Evolutionary conservation across 2,329 filamentous ascomycete genomes (phyloP).

Genomic region (Arthrobotrys iridis): DNA sequence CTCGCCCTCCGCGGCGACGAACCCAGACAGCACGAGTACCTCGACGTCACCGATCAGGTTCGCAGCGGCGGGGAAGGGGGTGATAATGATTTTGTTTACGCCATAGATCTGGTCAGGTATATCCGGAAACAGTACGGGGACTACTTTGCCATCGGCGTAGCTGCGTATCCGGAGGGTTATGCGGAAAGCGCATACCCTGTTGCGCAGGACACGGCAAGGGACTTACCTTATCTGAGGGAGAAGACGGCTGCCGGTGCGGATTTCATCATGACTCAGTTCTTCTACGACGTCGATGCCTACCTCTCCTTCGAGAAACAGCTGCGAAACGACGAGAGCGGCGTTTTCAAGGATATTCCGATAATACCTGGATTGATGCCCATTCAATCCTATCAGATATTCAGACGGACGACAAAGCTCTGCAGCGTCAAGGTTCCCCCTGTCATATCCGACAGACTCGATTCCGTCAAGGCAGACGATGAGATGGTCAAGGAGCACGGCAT

Average conservation of each 20-base stretch:
- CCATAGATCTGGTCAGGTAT: slow-evolving; percentile 86
- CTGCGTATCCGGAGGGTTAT: slow-evolving; percentile 94
- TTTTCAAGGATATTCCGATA: slow-evolving; percentile 86
- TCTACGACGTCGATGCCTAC: slow-evolving; percentile 89
- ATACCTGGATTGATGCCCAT: slow-evolving; percentile 97
- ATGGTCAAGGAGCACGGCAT: slow-evolving; percentile 82
- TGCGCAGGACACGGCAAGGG: slow-evolving; percentile 71
- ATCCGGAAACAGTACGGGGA: slow-evolving; percentile 86
- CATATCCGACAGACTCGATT: slow-evolving; percentile 76
- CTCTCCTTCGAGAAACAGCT: slow-evolving; percentile 79
- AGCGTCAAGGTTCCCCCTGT: slow-evolving; percentile 81
- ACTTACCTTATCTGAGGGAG: slow-evolving; percentile 87
- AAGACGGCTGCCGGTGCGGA: slow-evolving; percentile 92
- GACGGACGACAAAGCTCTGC: slow-evolving; percentile 91
- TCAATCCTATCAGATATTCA: slow-evolving; percentile 95
- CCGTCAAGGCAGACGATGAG: slow-evolving; percentile 81
- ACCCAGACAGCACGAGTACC: slow-evolving; percentile 87
- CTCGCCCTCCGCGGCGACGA: slow-evolving; percentile 91
- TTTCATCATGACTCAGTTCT: slow-evolving; percentile 98
- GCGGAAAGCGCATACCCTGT: slow-evolving; percentile 90
- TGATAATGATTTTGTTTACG: slow-evolving; percentile 85
- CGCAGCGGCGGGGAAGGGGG: slow-evolving; percentile 69
- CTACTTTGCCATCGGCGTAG: slow-evolving; percentile 96
- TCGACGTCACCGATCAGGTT: slow-evolving; percentile 57
- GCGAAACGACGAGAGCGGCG: slow-evolving; percentile 81